A percentile compares a stretch with the other conserved stretches of the same genome.
Evolutionary conservation across 768 basidiomycete species (phyloP).

Genomic region (Suillus occidentalis): DNA sequence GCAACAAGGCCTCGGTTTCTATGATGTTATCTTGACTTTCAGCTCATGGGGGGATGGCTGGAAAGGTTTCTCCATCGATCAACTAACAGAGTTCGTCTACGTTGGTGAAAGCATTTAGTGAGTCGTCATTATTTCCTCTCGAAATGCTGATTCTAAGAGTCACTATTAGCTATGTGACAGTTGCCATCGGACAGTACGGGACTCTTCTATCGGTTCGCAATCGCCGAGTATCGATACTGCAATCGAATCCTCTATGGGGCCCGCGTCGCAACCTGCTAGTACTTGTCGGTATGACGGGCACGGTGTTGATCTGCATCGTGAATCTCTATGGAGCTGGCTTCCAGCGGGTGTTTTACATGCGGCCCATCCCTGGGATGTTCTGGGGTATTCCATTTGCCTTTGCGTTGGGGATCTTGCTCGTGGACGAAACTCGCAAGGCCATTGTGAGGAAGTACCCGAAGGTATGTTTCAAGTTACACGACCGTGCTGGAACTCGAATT

Average conservation of each 20-base stretch:
- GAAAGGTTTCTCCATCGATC: slow-evolving; percentile 28
- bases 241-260: slow-evolving; percentile 36
- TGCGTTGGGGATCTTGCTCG: slow-evolving; percentile 35
- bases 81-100: slow-evolving; percentile 36
- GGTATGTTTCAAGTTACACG: slow-evolving; percentile 16
- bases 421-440: slow-evolving; percentile 41
- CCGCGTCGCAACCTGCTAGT: slow-evolving; percentile 37
- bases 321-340: slow-evolving; percentile 38
- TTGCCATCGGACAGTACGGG: slow-evolving; percentile 32
- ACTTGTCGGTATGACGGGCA: slow-evolving; percentile 33
- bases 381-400: slow-evolving; percentile 40
- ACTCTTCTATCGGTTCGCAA: slow-evolving; percentile 27
- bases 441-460: slow-evolving; percentile 37
- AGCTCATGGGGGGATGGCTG: slow-evolving; percentile 41
- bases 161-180: slow-evolving; percentile 33
- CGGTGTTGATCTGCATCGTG: slow-evolving; percentile 30
- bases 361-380: slow-evolving; percentile 40
- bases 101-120: slow-evolving; percentile 46
- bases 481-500: not conserved
- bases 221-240: slow-evolving; percentile 28
- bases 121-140: slow-evolving; percentile 11
- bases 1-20: slow-evolving; percentile 33
- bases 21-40: slow-evolving; percentile 38
- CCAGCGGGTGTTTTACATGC: slow-evolving; percentile 13
- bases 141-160: not conserved